A percentile compares a stretch with the other conserved stretches of the same genome.
Evolutionary conservation across 257 asterid genomes (phyloP).

Genomic region (Orobanche coerulescens): DNA sequence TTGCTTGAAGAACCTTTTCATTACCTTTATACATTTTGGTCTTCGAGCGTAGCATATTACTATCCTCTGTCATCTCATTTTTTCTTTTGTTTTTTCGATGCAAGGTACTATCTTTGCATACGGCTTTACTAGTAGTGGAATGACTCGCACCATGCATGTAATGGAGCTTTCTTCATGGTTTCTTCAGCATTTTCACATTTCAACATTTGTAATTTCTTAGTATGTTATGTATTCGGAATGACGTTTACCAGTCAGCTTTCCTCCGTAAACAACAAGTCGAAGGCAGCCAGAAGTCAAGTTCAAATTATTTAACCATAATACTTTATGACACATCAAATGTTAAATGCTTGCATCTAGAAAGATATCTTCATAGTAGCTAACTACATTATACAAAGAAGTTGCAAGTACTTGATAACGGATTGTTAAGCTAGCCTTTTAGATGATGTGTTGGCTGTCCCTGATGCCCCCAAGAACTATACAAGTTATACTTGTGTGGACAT

Average conservation of each 20-base stretch:
- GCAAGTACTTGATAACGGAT: constrained; percentile 2
- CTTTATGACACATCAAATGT: constrained; percentile 4
- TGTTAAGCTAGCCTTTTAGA: not conserved
- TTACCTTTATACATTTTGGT: not conserved
- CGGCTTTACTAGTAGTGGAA: constrained; percentile 97
- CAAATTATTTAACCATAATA: not conserved
- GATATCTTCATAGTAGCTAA: constrained; percentile 9
- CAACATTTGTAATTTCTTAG: too few species aligned
- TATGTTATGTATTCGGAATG: constrained; percentile 8
- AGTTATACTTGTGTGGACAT: too few species aligned
- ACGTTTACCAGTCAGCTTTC: constrained; percentile 5
- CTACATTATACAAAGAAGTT: not conserved
- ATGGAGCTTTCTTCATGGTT: constrained; percentile 27
- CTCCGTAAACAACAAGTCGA: constrained; percentile 7
- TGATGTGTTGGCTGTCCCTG: too few species aligned
- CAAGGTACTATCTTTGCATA: constrained; percentile 95
- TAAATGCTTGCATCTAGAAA: not conserved
- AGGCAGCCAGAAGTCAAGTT: constrained; percentile 8
- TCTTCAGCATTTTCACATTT: constrained; percentile 3
- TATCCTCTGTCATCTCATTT: constrained; percentile 14
- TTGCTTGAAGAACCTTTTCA: not conserved
- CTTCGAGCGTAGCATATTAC: constrained; percentile 9
- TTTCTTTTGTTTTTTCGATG: constrained; percentile 12
- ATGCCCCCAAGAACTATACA: too few species aligned
- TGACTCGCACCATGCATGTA: constrained; percentile 99